Percentiles rank a stretch among this genome's conserved stretches.
phyloP scores from a whole-genome alignment of 2,329 filamentous ascomycete species.

The Colletotrichum sp. region DNA sequence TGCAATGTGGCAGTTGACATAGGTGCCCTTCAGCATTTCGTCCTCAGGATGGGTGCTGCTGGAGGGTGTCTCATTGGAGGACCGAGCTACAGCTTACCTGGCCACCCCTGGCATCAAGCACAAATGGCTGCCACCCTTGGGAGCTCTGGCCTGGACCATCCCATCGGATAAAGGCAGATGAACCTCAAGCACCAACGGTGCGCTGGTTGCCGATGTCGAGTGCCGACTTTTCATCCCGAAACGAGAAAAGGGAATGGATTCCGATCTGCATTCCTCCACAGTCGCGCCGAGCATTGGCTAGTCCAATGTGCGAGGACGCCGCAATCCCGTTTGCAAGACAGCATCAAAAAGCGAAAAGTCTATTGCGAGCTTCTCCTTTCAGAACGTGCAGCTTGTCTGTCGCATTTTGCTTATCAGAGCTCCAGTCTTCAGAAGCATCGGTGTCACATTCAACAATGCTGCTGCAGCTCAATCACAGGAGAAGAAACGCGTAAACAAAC shows the following conservation, averaged over 20 bases:
- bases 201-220: not conserved
- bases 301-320: not conserved
- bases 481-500: not conserved
- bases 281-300: not conserved
- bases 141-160: not conserved
- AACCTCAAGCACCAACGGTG: not conserved
- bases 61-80: not conserved
- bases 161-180: not conserved
- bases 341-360: not conserved
- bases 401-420: not conserved
- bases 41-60: not conserved
- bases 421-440: not conserved
- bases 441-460: not conserved
- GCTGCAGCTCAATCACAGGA: not conserved
- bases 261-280: not conserved
- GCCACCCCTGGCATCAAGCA: not conserved
- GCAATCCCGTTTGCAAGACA: not conserved
- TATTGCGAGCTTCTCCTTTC: not conserved
- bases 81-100: not conserved
- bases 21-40: not conserved
- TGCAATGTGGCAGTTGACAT: not conserved
- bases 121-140: not conserved
- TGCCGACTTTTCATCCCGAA: constrained; percentile 2
- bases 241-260: not conserved
- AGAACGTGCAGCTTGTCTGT: not conserved